Evolutionary conservation across 352 stramenopile genomes (phyloP), one percentile per base, ranked within the genome.

Genomic region (Pythium volutum): DNA sequence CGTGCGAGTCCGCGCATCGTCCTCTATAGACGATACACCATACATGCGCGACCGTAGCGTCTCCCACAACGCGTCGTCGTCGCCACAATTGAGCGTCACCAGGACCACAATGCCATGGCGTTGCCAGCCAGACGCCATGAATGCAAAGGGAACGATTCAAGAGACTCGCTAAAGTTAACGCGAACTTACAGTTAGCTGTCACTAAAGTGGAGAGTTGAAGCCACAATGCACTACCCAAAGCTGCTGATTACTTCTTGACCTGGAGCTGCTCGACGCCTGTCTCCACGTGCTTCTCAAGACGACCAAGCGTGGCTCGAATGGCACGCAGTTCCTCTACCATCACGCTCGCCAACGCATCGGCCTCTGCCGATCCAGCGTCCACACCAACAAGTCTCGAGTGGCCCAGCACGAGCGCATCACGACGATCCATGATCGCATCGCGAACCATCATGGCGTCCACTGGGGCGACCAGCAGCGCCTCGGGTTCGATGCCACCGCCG

Each of bases 401-500:
- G 12, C 70, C 67, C 29, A 74, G 55, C 36, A 81, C 67, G 34
- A 81, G 69, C 23, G 56, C 55, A 50, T 81, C 74, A 14, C 74
- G 74, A 16, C 74, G 74, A 26, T 72, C 59, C 71, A 81, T 73
- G 58, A 81, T 81, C 41, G 59, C 49, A 20, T 77, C 63, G 14
- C 74, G 70, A 34, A 81, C 74, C 18, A 62, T 69, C 7, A 65
- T 58, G 9, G 74, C 71, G 25, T 81, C 70, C 11, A 50, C 38
- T 6, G 74, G 71, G 22, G 71, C 73, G 26, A 78, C 49, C n/a
- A 81, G 33, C n/a, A 51, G 54, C 11, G 59, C 59, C 52, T 78
- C 70, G 3, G 73, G 45, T 18, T 59, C 33, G 22, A 65, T 63
- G 31, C 52, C n/a, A 3, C 47, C 62, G 16, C 53, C 51, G 14